These are phyloP conservation scores for Diaporthe citri DNA, from an alignment of 2,329 filamentous ascomycete species.

Conservation along the genomic window DNA sequence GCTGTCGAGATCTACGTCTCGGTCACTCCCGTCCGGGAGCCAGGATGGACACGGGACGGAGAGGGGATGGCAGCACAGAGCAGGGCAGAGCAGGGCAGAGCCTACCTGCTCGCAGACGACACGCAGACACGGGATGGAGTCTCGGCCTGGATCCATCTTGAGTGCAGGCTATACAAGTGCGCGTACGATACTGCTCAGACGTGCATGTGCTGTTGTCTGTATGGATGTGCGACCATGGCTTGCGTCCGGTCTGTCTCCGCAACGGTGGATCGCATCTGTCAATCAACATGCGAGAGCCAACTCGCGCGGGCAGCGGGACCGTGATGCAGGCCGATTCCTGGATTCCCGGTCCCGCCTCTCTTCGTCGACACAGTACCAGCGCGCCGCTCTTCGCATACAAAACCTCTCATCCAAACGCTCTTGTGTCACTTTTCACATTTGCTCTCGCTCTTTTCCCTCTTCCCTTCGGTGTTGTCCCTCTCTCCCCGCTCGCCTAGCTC, in stretches of 20 bases:
- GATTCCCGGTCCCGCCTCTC: neutral
- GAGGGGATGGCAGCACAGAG: neutral
- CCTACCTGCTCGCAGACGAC: neutral
- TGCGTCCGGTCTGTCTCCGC: constrained; percentile 4
- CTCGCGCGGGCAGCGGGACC: neutral
- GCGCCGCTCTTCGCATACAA: constrained; percentile 2
- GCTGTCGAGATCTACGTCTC: neutral
- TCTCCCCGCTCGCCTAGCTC: constrained; percentile 11
- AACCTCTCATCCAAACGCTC: neutral
- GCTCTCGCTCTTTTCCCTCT: constrained; percentile 15
- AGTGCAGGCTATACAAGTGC: neutral
- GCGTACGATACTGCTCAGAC: neutral
- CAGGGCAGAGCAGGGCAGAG: neutral
- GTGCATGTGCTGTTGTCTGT: neutral
- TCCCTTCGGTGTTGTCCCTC: neutral
- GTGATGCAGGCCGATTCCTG: neutral
- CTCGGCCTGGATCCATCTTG: neutral
- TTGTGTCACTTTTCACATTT: constrained; percentile 23
- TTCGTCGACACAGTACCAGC: neutral
- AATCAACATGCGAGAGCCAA: constrained; percentile 1
- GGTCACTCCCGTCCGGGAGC: neutral
- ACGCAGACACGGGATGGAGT: neutral
- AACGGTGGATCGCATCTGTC: constrained; percentile 8
- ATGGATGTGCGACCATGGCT: neutral
- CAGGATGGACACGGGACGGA: neutral